These are phyloP conservation scores for Elsinoe perseae DNA, from an alignment of 2,329 filamentous ascomycete species.

Conservation along the genomic window DNA sequence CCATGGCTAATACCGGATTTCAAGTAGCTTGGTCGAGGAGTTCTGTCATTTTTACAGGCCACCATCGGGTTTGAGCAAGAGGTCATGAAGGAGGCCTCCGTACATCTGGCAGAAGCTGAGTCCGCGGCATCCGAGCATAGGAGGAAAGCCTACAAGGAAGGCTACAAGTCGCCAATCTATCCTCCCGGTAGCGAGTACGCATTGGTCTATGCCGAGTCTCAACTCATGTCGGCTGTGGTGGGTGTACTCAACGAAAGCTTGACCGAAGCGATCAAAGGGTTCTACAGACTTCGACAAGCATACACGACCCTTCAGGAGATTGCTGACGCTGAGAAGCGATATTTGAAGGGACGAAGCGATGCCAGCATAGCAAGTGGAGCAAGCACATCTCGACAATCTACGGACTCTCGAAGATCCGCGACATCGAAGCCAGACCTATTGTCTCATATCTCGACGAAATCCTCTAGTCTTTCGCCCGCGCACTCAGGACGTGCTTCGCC, in stretches of 20 bases:
- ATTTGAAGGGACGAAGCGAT: conserved; percentile 35
- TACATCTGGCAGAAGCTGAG: conserved; percentile 67
- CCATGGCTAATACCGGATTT: neutral
- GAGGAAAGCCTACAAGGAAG: conserved; percentile 62
- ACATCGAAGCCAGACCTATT: conserved; percentile 1
- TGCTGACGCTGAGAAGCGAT: conserved; percentile 62
- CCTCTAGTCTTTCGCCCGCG: neutral
- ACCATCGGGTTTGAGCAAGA: conserved; percentile 88
- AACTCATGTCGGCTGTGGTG: conserved; percentile 83
- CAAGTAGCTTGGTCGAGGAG: conserved; percentile 62
- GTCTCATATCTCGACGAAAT: neutral
- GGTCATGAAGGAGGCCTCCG: conserved; percentile 74
- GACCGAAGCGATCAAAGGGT: conserved; percentile 82
- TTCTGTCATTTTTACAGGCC: conserved; percentile 77
- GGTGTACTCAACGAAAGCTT: conserved; percentile 87
- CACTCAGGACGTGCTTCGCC: neutral
- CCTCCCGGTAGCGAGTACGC: conserved; percentile 79
- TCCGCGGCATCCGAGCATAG: conserved; percentile 67
- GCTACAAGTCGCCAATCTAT: conserved; percentile 59
- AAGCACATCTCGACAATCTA: conserved; percentile 11
- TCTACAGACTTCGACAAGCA: conserved; percentile 86
- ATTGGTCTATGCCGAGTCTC: conserved; percentile 73
- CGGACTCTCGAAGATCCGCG: conserved; percentile 1
- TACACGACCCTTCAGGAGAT: conserved; percentile 76
- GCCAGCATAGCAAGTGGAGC: conserved; percentile 6